Base-by-base conservation (phyloP, 2,329 filamentous ascomycete species). In the Claviceps sp. region DNA sequence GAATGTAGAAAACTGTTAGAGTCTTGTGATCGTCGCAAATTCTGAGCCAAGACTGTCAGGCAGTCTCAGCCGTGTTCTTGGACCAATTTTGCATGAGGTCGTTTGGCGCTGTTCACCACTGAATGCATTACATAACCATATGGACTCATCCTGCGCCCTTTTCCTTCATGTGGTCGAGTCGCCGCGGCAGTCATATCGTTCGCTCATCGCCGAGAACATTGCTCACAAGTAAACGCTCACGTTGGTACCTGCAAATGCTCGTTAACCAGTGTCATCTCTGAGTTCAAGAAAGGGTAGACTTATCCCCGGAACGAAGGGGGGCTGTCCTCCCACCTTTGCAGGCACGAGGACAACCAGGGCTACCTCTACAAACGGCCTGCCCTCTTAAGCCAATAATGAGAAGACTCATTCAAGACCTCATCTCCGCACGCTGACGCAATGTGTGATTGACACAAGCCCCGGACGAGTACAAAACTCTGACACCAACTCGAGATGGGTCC, bases 401-500 rank as follows among this genome's bases (percentile, higher is more conserved):
- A 22, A 51, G 7, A 17, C 49, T 39, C 45, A 23, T 45, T 22
- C 39, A 11, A 22, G 37, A 20, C 17, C 37, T 47, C 4, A 7
- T 26, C 39, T 39, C 40, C 40, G 22, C 29, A 36, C 29, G 38
- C 40, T 36, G 16, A 26, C 23, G 26, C 43, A 38, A 17, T 13
- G 47, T 47, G 23, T 52, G 54, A 51, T 53, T 49, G 46, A 53
- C 50, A 52, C 54, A 59, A 62, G 46, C 50, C 56, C 72, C 77
- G 73, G 87, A 91, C 86, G 90, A 91, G 88, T 78, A 76, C 87
- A 74, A 88, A 82, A 75, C 88, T 89, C 88, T 94, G 88, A 94
- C 83, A 74, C 86, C 86, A 88, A 89, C 86, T 79, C 83, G 66
- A 80, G 86, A 88, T 88, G 88, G 86, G 86, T 88, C 87, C 88